phyloP scores from a whole-genome alignment of 305 asterid genomes.

The Striga hermonthica region DNA sequence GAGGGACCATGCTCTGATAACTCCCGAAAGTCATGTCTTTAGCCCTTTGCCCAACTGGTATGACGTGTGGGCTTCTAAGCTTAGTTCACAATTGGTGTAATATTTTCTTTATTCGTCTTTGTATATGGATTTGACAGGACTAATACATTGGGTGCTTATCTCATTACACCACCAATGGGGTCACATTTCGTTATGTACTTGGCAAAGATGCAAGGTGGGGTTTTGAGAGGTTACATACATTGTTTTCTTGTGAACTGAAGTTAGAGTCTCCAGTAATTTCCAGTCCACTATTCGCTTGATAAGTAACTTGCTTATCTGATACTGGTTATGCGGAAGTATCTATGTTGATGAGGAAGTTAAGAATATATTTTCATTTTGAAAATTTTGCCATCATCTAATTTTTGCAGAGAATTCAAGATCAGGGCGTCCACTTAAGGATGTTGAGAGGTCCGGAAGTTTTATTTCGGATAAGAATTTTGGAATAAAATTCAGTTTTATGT shows the following conservation, averaged over 20 bases:
- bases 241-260: background rate
- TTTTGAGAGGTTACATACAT: conserved; percentile 3
- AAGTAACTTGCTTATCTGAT: conserved; percentile 5
- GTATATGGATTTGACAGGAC: conserved; percentile 43
- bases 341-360: background rate
- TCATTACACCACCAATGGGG: conserved; percentile 80
- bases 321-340: background rate
- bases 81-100: conserved; percentile 22
- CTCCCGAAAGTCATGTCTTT: conserved; percentile 97
- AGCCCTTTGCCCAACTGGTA: conserved; percentile 90
- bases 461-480: background rate
- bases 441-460: conserved; percentile 63
- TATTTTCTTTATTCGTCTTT: conserved; percentile 17
- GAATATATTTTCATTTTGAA: background rate
- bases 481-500: background rate
- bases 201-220: conserved; percentile 90
- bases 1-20: conserved; percentile 83
- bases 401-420: conserved; percentile 73
- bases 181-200: conserved; percentile 90
- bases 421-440: conserved; percentile 65
- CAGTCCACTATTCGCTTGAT: conserved; percentile 17
- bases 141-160: conserved; percentile 75
- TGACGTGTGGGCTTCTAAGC: conserved; percentile 7
- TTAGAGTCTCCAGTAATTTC: conserved; percentile 14
- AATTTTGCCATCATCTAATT: conserved; percentile 17